Evolutionary conservation across 208 protist genomes (phyloP), one percentile per base, ranked within the genome.

Genomic region (Trypanosoma mega): DNA sequence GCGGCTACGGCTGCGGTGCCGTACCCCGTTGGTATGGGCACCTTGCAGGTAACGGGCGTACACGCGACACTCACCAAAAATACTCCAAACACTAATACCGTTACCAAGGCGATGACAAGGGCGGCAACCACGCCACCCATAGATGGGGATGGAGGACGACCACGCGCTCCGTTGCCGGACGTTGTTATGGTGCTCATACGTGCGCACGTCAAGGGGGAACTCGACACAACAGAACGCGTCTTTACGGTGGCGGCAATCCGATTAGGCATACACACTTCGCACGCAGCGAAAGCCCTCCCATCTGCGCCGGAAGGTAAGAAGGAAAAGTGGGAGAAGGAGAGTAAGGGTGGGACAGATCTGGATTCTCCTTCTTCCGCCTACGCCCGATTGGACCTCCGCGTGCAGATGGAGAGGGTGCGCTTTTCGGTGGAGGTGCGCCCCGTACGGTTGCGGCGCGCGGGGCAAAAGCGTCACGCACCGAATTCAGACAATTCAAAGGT

Each of bases 341-440:
- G n/a, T n/a, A n/a, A n/a, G n/a, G n/a, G n/a, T n/a, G n/a, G n/a
- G n/a, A n/a, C n/a, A n/a, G 64, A 2, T 47, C 68, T 3, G 51
- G 56, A 11, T 64, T 53, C 5, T n/a, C 52, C 30, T 46, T 43
- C 21, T 7, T 71, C 59, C 16, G 44, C 68, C 29, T 83, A 82
- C 44, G 64, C 68, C 3, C 72, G 64, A 45, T 53, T 74, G n/a
- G 68, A 74, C 43, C 26, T 74, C 16, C 57, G 68, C 12, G 49
- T 69, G 27, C 79, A 86, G 63, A 66, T 82, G 79, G 79, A 90
- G 74, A 52, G 60, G 20, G 71, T 90, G 50, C 69, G 69, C 46
- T 72, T 87, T 26, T 69, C 74, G 30, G 74, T 82, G 23, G 78
- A 73, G 45, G 44, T 55, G 50, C 16, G 36, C 27, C 56, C 23